Base-by-base conservation (phyloP, 805 yeast species). In the Pichia exigua region DNA sequence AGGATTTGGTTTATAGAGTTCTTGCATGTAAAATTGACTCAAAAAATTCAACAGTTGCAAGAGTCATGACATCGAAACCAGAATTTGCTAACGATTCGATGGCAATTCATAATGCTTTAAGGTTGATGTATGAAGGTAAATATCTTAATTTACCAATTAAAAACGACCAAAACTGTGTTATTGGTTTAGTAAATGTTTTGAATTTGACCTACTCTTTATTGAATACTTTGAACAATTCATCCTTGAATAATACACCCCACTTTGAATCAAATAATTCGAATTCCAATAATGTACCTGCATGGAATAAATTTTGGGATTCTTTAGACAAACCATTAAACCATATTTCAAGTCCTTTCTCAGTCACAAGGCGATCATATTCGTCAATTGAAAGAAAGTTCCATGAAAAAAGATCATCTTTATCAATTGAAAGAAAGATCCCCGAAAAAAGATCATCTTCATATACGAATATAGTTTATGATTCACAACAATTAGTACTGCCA, bases 61-160 rank as follows among this genome's bases (percentile, higher is more conserved):
- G 77, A 43, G 72, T 73, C 1, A 68, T 74, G 67, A 74, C 78
- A 0, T 68, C 76, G 3, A 71, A 70, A 47, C 79, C 79, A 0
- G 73, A 73, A 48, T 73, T 70, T 65, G 78, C 78, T 0, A 66
- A 62, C 27, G 69, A 65, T 32, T 54, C 62, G 13, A 58, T 70
- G 54, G 70, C 68, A 2, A 70, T 74, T n/a, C 71, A 73, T 50
- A 66, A 69, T 6, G 78, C 77, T 8, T 57, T 74, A 49, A 63
- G 76, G 54, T 57, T 73, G 50, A 74, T 74, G 79, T 74, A 70
- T 53, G 74, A 71, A 47, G 79, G 78, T 0, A 72, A 73, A 52
- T 74, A 70, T 50, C 54, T 74, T 47, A 74, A 73, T 51, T 57
- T 74, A 46, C 79, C 79, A 0, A 71, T 74, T 10, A 66, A 65